These are phyloP conservation scores for Ogataea kodamae DNA, from an alignment of 805 yeast genomes.

Conservation along the genomic window DNA sequence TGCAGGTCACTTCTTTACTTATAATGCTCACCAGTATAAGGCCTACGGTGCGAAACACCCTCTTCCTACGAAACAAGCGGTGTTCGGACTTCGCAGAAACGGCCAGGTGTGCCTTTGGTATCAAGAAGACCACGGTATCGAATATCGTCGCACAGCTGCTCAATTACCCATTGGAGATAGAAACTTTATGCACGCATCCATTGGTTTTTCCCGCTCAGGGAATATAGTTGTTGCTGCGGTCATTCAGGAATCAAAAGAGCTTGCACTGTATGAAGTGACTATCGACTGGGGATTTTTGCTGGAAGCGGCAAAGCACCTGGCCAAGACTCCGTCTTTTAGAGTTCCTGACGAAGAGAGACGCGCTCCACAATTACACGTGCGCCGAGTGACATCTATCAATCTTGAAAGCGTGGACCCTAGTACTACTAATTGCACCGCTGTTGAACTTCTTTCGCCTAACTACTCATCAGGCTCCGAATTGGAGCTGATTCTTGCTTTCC, in stretches of 20 bases:
- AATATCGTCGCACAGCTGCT: slow-evolving; percentile 42
- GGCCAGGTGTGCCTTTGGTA: slow-evolving; percentile 60
- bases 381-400: slow-evolving; percentile 30
- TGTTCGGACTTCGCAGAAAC: slow-evolving; percentile 59
- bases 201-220: slow-evolving; percentile 52
- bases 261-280: slow-evolving; percentile 40
- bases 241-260: slow-evolving; percentile 28
- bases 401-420: slow-evolving; percentile 30
- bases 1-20: slow-evolving; percentile 39
- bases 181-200: slow-evolving; percentile 37
- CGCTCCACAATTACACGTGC: slow-evolving; percentile 38
- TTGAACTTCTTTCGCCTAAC: slow-evolving; percentile 46
- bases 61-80: slow-evolving; percentile 61
- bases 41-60: slow-evolving; percentile 69
- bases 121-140: slow-evolving; percentile 61
- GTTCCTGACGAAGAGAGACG: slow-evolving; percentile 45
- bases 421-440: slow-evolving; percentile 28
- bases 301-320: slow-evolving; percentile 44
- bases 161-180: slow-evolving; percentile 31
- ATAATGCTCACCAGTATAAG: slow-evolving; percentile 56
- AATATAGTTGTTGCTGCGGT: slow-evolving; percentile 41
- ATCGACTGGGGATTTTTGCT: slow-evolving; percentile 57
- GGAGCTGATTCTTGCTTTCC: slow-evolving; percentile 46
- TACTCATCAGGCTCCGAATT: slow-evolving; percentile 39
- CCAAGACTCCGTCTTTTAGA: slow-evolving; percentile 45